A percentile compares a stretch with the other conserved stretches of the same genome.
These are phyloP conservation scores for Monosporozyma servazzii DNA, from an alignment of 805 yeast species.

Conservation along the genomic window DNA sequence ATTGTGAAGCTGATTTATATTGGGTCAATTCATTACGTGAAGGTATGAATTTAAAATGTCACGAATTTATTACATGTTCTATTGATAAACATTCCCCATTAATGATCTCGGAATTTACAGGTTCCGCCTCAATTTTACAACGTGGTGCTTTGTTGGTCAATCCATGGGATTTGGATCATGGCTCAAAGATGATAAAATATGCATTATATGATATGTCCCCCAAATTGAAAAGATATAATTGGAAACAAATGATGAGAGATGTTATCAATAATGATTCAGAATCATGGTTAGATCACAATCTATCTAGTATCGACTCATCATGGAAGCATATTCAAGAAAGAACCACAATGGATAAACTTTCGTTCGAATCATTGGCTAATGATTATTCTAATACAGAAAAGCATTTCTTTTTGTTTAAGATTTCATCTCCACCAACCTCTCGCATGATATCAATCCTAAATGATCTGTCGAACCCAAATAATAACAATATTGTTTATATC, in stretches of 20 bases:
- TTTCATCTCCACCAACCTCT: slow-evolving; percentile 50
- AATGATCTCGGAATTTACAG: slow-evolving; percentile 86
- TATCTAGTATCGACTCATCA: slow-evolving; percentile 41
- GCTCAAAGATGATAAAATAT: slow-evolving; percentile 48
- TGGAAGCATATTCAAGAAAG: slow-evolving; percentile 42
- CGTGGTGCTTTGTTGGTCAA: slow-evolving; percentile 70
- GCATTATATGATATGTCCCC: slow-evolving; percentile 51
- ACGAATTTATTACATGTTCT: slow-evolving; percentile 79
- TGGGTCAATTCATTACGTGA: slow-evolving; percentile 89
- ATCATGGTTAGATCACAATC: slow-evolving; percentile 58
- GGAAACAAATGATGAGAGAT: slow-evolving; percentile 50
- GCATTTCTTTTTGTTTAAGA: slow-evolving; percentile 39
- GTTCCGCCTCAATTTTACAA: slow-evolving; percentile 72
- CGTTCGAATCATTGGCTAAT: slow-evolving; percentile 19
- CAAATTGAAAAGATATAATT: slow-evolving; percentile 46
- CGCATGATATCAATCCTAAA: slow-evolving; percentile 47
- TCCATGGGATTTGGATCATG: slow-evolving; percentile 77
- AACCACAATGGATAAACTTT: slow-evolving; percentile 27
- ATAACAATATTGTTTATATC: slow-evolving; percentile 56
- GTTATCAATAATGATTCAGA: slow-evolving; percentile 62
- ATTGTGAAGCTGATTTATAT: slow-evolving; percentile 78
- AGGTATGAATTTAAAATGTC: slow-evolving; percentile 95
- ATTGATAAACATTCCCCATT: slow-evolving; percentile 66
- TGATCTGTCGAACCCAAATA: slow-evolving; percentile 44
- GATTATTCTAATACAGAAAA: slow-evolving; percentile 26